These are phyloP conservation scores for Limonomyces culmigenus DNA, from an alignment of 1,284 basidiomycete species.

Conservation along the genomic window DNA sequence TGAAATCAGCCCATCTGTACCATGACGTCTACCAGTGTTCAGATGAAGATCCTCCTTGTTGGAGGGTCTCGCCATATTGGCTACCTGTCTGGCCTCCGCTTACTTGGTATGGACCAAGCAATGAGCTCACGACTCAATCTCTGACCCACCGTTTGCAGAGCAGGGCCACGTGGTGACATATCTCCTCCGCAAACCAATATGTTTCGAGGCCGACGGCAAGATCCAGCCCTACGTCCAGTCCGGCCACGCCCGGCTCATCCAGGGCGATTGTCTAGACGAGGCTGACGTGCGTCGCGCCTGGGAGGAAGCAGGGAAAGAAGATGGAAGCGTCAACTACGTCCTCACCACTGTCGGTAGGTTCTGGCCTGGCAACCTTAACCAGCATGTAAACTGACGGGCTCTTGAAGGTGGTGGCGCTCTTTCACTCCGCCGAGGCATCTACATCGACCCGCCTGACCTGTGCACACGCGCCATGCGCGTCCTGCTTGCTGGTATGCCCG, in stretches of 20 bases:
- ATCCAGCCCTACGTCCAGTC: constrained; percentile 24
- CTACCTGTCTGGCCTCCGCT: constrained; percentile 30
- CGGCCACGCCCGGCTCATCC: constrained; percentile 25
- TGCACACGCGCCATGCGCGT: constrained; percentile 32
- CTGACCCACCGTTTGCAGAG: constrained; percentile 10
- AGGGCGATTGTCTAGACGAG: constrained; percentile 31
- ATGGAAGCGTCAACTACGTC: constrained; percentile 21
- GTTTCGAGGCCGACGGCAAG: constrained; percentile 26
- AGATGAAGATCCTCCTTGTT: constrained; percentile 28
- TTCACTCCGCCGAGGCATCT: constrained; percentile 21
- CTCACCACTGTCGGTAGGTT: constrained; percentile 34
- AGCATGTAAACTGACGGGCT: too few relatives aligned
- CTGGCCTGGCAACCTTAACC: not conserved
- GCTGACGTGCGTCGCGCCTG: constrained; percentile 28
- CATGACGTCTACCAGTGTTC: too few relatives aligned
- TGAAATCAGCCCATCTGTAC: too few relatives aligned
- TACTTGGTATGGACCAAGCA: constrained; percentile 24
- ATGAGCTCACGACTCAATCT: not conserved
- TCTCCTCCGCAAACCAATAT: constrained; percentile 24
- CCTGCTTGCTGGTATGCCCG: constrained; percentile 26
- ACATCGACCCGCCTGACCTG: constrained; percentile 29
- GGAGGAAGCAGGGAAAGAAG: constrained; percentile 18
- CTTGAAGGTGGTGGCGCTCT: too few relatives aligned
- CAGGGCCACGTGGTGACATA: constrained; percentile 32
- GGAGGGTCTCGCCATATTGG: constrained; percentile 52